phyloP scores from a whole-genome alignment of 1,284 basidiomycete species.

The Schizophyllum amplum region DNA sequence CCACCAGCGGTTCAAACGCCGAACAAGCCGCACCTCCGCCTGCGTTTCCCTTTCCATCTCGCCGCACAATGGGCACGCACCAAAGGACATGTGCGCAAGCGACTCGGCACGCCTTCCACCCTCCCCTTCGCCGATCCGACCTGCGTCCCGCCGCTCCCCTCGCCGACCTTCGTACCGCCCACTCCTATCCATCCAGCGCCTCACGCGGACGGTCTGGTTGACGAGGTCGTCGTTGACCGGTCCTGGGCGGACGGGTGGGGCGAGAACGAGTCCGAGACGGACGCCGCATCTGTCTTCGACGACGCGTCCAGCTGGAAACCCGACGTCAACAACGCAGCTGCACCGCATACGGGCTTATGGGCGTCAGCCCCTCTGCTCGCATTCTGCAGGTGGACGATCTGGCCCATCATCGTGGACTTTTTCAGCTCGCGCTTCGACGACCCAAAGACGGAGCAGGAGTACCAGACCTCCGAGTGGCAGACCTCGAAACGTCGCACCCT shows the following conservation, averaged over 20 bases:
- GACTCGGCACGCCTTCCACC: constrained; percentile 5
- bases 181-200: constrained; percentile 1
- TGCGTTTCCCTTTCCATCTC: background rate
- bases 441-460: constrained; percentile 50
- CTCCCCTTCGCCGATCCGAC: constrained; percentile 1
- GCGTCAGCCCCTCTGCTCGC: constrained; percentile 2
- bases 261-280: constrained; percentile 30
- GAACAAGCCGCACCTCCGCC: background rate
- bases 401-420: constrained; percentile 20
- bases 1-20: background rate
- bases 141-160: background rate
- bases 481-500: constrained; percentile 42
- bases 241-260: constrained; percentile 37
- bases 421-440: constrained; percentile 52
- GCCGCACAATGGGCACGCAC: background rate
- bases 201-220: constrained; percentile 25
- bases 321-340: constrained; percentile 4
- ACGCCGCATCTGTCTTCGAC: constrained; percentile 24
- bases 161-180: background rate
- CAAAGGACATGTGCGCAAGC: background rate
- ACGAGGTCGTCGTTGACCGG: constrained; percentile 52
- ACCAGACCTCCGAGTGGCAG: constrained; percentile 28
- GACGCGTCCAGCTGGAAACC: constrained; percentile 3
- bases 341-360: constrained; percentile 7
- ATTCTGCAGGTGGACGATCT: constrained; percentile 6